A percentile compares a stretch with the other conserved stretches of the same genome.
Conservation (phyloP, 2,329 filamentous ascomycete genomes). For the Pseudocercospora macadamiae region DNA sequence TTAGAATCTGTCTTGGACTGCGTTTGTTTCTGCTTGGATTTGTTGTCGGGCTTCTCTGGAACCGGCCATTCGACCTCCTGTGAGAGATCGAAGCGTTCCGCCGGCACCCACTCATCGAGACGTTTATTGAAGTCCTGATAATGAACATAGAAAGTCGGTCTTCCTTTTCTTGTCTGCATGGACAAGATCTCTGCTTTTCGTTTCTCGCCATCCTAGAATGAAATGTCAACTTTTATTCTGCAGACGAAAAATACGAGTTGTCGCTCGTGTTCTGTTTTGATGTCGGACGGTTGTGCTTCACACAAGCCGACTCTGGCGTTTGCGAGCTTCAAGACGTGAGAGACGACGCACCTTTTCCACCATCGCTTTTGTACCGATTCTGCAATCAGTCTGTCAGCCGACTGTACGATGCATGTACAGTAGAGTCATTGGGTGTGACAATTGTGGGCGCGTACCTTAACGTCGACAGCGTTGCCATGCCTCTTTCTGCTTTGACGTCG, state of each 20-base stretch:
- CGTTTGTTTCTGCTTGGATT: slow-evolving; percentile 68
- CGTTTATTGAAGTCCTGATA: slow-evolving; percentile 98
- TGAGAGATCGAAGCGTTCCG: slow-evolving; percentile 78
- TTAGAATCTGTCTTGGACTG: slow-evolving; percentile 43
- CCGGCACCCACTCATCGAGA: slow-evolving; percentile 84
- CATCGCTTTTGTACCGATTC: slow-evolving; percentile 68
- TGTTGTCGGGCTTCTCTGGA: slow-evolving; percentile 87
- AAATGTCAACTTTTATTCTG: slow-evolving; percentile 11
- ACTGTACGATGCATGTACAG: neutral
- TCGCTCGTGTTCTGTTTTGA: slow-evolving; percentile 30
- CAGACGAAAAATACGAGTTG: neutral
- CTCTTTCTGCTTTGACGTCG: slow-evolving; percentile 65
- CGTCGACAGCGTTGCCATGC: slow-evolving; percentile 81
- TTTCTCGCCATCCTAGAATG: slow-evolving; percentile 70
- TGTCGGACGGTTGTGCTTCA: neutral
- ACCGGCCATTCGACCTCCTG: slow-evolving; percentile 96
- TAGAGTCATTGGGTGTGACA: too few species aligned
- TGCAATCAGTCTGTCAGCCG: slow-evolving; percentile 42
- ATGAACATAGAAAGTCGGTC: slow-evolving; percentile 91
- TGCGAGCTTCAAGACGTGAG: neutral
- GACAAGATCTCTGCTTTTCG: slow-evolving; percentile 96
- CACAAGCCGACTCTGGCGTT: slow-evolving; percentile 20
- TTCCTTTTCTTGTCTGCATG: slow-evolving; percentile 85
- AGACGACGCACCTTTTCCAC: slow-evolving; percentile 63
- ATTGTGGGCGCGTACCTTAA: slow-evolving; percentile 74